Base-by-base conservation (phyloP, 305 asterid genomes). In the Striga hermonthica region DNA sequence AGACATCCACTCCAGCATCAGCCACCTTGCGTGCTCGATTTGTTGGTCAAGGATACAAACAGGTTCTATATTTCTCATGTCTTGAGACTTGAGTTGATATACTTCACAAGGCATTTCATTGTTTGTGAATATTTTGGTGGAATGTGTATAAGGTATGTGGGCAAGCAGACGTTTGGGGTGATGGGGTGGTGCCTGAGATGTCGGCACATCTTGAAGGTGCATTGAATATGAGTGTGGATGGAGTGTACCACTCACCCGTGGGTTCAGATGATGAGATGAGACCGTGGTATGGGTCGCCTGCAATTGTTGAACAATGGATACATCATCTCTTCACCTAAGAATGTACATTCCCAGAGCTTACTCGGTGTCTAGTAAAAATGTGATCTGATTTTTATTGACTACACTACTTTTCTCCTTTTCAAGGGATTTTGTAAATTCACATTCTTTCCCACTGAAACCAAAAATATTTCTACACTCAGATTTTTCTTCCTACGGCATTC, bases 181-280 rank as follows among this genome's bases (percentile, higher is more conserved):
- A 91, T 48, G 95, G 95, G 36, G 89, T 91, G 8, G 96, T 89
- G 70, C 98, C 98, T 4, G 98, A 82, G 72, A 73, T 85, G 70
- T 87, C 98, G n/a, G 95, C 97, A 56, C 95, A 91, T 82, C 72
- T 91, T 10, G 90, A 87, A 67, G 98, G 98, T n/a, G 97, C 97
- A 9, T 78, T 89, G 28, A 91, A 91, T 67, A 71, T 91, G 56
- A 91, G 76, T 49, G 57, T 87, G 39, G 95, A 89, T 3, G 89
- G 98, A 22, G 95, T 87, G 4, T 91, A 87, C 70, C 98, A 91
- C 68, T 89, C 97, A 0, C 95, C 96, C 0, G 90, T 89, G n/a
- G 98, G 97, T 15, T 87, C 98, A 0, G 86, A 89, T 34, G 89
- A 89, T 61, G 82, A 72, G 65, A 78, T 81, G 6, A 85, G 91